A percentile compares a stretch with the other conserved stretches of the same genome.
These are phyloP conservation scores for Amaranthus palmeri DNA, from an alignment of 148 eudicot species.

Conservation along the genomic window DNA sequence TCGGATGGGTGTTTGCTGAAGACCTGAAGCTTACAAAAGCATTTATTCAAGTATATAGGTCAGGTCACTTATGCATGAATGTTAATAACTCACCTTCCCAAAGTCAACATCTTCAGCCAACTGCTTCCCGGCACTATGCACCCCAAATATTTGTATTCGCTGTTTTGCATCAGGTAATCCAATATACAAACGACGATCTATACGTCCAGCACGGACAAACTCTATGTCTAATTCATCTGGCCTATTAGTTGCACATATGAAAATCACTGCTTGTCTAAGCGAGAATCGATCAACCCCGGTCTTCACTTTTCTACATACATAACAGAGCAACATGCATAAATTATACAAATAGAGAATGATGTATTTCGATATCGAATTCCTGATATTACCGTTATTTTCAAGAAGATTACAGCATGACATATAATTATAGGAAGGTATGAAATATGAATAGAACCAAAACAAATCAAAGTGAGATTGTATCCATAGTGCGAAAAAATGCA, in stretches of 20 bases:
- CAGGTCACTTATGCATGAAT: background rate
- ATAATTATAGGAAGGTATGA: background rate
- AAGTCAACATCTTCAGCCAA: constrained; percentile 88
- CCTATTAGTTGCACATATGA: constrained; percentile 94
- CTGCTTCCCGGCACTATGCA: constrained; percentile 75
- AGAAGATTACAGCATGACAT: background rate
- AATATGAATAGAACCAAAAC: no score
- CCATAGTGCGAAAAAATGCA: no score
- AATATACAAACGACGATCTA: constrained; percentile 84
- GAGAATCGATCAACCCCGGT: constrained; percentile 89
- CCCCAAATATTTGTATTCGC: constrained; percentile 79
- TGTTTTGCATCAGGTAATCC: constrained; percentile 92
- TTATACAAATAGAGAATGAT: background rate
- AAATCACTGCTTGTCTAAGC: constrained; percentile 79
- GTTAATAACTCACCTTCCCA: constrained; percentile 43
- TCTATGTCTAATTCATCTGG: constrained; percentile 83
- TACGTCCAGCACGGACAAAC: constrained; percentile 78
- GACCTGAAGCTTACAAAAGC: background rate
- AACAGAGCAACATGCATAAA: background rate
- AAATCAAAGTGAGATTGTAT: no score
- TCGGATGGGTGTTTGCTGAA: background rate
- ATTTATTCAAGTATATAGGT: background rate
- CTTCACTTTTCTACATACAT: constrained; percentile 57
- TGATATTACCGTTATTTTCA: background rate
- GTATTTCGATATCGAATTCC: background rate